These are phyloP conservation scores for Plenodomus biglobosus DNA, from an alignment of 2,329 filamentous ascomycete genomes.

Conservation along the genomic window DNA sequence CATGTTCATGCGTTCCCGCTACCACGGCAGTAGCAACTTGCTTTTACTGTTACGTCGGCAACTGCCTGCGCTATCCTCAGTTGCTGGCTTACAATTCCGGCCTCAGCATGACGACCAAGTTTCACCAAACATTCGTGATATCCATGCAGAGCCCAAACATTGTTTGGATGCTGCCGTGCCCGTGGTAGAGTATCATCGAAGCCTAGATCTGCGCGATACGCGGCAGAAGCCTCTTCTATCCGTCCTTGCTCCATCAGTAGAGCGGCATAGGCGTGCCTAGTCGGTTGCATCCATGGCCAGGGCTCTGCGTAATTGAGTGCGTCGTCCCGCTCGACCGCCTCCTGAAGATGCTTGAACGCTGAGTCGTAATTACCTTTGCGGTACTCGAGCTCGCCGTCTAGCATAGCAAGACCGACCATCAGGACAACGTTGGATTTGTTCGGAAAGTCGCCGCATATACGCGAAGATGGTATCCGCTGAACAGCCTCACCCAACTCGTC, in stretches of 20 bases:
- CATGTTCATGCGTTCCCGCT: constrained; percentile 2
- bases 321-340: constrained; percentile 63
- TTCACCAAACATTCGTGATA: constrained; percentile 68
- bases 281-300: constrained; percentile 79
- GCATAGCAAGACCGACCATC: constrained; percentile 61
- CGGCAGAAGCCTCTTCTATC: constrained; percentile 42
- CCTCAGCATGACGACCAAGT: constrained; percentile 55
- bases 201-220: constrained; percentile 47
- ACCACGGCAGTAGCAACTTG: constrained; percentile 60
- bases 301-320: constrained; percentile 70
- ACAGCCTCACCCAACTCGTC: constrained; percentile 56
- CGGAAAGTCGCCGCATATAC: constrained; percentile 65
- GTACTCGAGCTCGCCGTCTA: constrained; percentile 74
- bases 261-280: constrained; percentile 69
- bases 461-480: constrained; percentile 56
- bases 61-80: constrained; percentile 56
- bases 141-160: constrained; percentile 75
- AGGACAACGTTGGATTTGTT: constrained; percentile 67
- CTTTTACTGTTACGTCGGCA: constrained; percentile 61
- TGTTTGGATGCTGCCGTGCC: constrained; percentile 67
- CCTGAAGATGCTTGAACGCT: constrained; percentile 62
- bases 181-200: constrained; percentile 59
- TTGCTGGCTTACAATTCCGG: constrained; percentile 52
- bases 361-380: constrained; percentile 59
- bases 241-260: constrained; percentile 67